phyloP scores from a whole-genome alignment of 2,329 filamentous ascomycete genomes.

The Onygena corvina region DNA sequence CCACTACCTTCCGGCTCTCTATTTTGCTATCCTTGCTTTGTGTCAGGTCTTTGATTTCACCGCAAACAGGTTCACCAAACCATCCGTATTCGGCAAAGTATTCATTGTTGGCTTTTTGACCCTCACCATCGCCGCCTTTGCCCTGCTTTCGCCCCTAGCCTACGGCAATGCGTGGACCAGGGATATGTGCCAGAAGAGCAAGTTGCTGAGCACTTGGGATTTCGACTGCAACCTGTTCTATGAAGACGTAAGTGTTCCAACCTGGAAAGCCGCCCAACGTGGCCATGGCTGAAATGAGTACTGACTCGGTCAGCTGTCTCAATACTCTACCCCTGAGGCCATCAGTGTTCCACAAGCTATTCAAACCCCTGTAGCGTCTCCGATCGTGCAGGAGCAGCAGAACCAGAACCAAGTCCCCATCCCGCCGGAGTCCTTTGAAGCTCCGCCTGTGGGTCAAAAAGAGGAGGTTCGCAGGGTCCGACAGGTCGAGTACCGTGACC shows the following conservation, averaged over 20 bases:
- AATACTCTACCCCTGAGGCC: conserved; percentile 28
- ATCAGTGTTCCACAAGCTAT: conserved; percentile 9
- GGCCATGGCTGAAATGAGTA: conserved; percentile 13
- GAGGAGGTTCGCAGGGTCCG: conserved; percentile 39
- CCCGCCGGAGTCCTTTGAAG: conserved; percentile 10
- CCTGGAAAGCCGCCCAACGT: conserved; percentile 24
- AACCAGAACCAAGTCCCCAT: conserved; percentile 14
- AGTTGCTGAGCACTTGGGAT: conserved; percentile 83
- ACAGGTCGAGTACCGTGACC: conserved; percentile 80
- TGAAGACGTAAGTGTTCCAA: conserved; percentile 58
- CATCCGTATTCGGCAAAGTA: conserved; percentile 61
- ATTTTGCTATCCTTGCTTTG: conserved; percentile 82
- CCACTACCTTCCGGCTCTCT: conserved; percentile 94
- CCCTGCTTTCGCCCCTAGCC: conserved; percentile 72
- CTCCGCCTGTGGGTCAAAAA: conserved; percentile 25
- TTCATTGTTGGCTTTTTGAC: conserved; percentile 62
- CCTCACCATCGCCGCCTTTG: conserved; percentile 62
- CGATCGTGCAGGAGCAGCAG: conserved; percentile 14
- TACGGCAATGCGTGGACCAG: conserved; percentile 95
- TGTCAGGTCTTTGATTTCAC: conserved; percentile 83
- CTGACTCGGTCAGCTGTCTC: conserved; percentile 25
- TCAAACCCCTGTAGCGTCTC: conserved; percentile 12
- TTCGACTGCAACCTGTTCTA: conserved; percentile 96
- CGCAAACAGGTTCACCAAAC: conserved; percentile 59
- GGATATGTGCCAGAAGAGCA: conserved; percentile 70